Percentiles rank a stretch among this genome's conserved stretches.
These are phyloP conservation scores for Psilocybe mexicana DNA, from an alignment of 1,284 basidiomycete genomes.

Conservation along the genomic window DNA sequence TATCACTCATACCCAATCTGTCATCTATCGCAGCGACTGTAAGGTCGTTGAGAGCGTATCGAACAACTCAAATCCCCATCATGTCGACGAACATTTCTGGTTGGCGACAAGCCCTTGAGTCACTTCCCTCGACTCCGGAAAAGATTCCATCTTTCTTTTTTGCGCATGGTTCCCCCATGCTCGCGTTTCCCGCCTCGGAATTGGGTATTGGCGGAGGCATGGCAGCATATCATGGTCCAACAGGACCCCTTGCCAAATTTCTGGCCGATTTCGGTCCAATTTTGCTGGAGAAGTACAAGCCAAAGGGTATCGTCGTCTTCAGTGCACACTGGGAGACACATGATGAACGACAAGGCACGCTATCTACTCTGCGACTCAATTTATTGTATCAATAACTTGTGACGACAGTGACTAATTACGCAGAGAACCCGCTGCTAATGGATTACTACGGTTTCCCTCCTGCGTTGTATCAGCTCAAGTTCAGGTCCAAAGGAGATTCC, in stretches of 20 bases:
- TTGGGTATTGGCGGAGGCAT: slow-evolving; percentile 25
- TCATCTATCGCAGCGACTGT: slow-evolving; percentile 8
- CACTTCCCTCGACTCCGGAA: slow-evolving; percentile 58
- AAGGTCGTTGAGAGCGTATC: slow-evolving; percentile 8
- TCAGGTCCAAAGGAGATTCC: slow-evolving; percentile 64
- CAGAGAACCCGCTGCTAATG: slow-evolving; percentile 70
- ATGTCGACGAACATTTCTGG: slow-evolving; percentile 15
- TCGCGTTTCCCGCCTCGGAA: slow-evolving; percentile 40
- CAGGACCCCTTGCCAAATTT: slow-evolving; percentile 60
- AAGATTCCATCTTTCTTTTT: slow-evolving; percentile 78
- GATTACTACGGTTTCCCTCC: slow-evolving; percentile 72
- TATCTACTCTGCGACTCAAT: not conserved
- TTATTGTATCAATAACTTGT: not conserved
- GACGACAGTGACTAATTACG: slow-evolving; percentile 68
- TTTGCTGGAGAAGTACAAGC: slow-evolving; percentile 68
- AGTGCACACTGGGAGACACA: slow-evolving; percentile 79
- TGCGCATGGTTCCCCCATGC: slow-evolving; percentile 65
- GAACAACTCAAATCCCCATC: slow-evolving; percentile 4
- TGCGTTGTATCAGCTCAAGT: slow-evolving; percentile 62
- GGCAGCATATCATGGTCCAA: slow-evolving; percentile 44
- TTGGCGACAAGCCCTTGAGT: slow-evolving; percentile 61
- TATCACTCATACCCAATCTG: slow-evolving; percentile 16
- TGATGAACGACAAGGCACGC: slow-evolving; percentile 53
- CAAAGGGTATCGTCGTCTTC: slow-evolving; percentile 76
- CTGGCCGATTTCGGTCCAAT: slow-evolving; percentile 68